Evolutionary conservation across 768 basidiomycete species (phyloP).

Genomic region (Amanita polypyramis): DNA sequence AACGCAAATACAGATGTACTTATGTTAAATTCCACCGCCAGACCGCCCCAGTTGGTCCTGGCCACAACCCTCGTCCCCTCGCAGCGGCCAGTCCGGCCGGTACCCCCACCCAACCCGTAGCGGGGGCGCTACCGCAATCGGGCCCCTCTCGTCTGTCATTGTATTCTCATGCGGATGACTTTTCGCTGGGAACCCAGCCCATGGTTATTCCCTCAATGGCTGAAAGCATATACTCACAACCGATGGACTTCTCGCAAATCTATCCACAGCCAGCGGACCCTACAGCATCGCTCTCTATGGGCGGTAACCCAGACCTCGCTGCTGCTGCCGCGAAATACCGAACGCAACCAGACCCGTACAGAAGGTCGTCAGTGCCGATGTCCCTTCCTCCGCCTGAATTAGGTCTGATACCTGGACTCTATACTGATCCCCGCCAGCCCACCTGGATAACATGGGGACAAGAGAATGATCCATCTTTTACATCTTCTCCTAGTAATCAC

Average conservation of each 20-base stretch:
- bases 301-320: slow-evolving; percentile 26
- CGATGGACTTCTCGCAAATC: slow-evolving; percentile 7
- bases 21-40: slow-evolving; percentile 79
- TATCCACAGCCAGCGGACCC: slow-evolving; percentile 12
- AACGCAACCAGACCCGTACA: slow-evolving; percentile 29
- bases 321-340: slow-evolving; percentile 32
- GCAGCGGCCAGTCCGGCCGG: background rate
- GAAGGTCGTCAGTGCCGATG: slow-evolving; percentile 5
- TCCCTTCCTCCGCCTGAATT: slow-evolving; percentile 6
- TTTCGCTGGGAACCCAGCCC: slow-evolving; percentile 29
- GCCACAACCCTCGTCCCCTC: slow-evolving; percentile 38
- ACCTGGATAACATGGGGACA: slow-evolving; percentile 13
- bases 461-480: slow-evolving; percentile 8
- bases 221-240: slow-evolving; percentile 10
- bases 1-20: slow-evolving; percentile 65
- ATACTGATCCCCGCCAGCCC: slow-evolving; percentile 8
- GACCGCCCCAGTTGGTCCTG: slow-evolving; percentile 69
- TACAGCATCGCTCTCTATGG: slow-evolving; percentile 6
- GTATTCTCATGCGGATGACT: slow-evolving; percentile 27
- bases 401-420: slow-evolving; percentile 11
- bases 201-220: slow-evolving; percentile 19
- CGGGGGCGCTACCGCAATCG: slow-evolving; percentile 10
- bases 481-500: slow-evolving; percentile 1
- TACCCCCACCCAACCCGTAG: slow-evolving; percentile 10
- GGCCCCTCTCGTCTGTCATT: slow-evolving; percentile 18